These are phyloP conservation scores for Yueomyces sinensis DNA, from an alignment of 805 yeast genomes.

Conservation along the genomic window DNA sequence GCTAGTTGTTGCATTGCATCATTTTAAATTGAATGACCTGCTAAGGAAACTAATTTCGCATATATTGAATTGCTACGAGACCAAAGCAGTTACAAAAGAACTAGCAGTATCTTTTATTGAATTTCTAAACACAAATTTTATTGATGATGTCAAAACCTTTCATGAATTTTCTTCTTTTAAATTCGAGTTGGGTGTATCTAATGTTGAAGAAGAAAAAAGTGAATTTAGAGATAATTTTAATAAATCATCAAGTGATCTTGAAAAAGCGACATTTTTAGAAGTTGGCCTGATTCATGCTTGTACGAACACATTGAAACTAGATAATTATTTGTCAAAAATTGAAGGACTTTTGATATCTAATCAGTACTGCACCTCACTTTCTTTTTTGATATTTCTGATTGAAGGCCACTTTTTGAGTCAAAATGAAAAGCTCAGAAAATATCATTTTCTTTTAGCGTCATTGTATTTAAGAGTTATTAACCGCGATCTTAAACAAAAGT, in stretches of 20 bases:
- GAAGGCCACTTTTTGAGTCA: no score
- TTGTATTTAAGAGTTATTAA: no score
- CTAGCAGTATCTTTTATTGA: conserved; percentile 4
- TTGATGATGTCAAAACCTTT: conserved; percentile 11
- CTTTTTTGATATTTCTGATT: no score
- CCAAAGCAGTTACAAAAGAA: neutral
- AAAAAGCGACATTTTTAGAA: conserved; percentile 7
- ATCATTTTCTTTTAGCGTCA: no score
- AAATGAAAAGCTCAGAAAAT: no score
- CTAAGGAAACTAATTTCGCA: conserved; percentile 6
- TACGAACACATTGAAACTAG: no score
- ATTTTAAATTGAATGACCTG: conserved; percentile 4
- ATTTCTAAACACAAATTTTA: conserved; percentile 11
- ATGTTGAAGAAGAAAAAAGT: conserved; percentile 17
- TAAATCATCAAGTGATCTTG: conserved; percentile 1
- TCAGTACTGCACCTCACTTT: no score
- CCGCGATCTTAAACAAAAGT: no score
- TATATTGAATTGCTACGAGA: conserved; percentile 3
- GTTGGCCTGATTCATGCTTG: conserved; percentile 7
- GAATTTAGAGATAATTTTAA: conserved; percentile 11
- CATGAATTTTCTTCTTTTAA: conserved; percentile 15
- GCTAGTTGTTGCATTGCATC: neutral
- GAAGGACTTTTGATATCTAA: no score
- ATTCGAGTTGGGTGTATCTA: conserved; percentile 15
- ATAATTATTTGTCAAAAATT: no score